phyloP scores from a whole-genome alignment of 2,329 filamentous ascomycete genomes.

The Hypoxylon sp. region DNA sequence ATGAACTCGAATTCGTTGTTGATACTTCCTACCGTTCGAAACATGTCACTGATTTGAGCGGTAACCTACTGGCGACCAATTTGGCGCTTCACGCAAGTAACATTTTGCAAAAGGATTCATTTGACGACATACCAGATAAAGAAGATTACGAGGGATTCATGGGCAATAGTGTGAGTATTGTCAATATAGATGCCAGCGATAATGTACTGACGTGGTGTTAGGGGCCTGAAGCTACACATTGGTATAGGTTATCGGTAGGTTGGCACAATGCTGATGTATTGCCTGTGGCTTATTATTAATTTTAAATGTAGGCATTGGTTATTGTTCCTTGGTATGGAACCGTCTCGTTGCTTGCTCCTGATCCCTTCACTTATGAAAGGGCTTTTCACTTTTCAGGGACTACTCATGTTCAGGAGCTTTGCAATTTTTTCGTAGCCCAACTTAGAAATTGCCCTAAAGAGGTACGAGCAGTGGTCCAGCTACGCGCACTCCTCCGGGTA shows the following conservation, averaged over 20 bases:
- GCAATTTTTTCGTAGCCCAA: constrained; percentile 12
- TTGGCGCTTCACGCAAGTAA: constrained; percentile 37
- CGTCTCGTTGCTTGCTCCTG: constrained; percentile 5
- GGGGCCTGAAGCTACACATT: constrained; percentile 7
- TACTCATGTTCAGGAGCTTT: constrained; percentile 1
- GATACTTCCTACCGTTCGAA: constrained; percentile 37
- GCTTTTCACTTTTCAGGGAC: too few species aligned
- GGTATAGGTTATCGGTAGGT: constrained; percentile 30
- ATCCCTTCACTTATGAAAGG: too few species aligned
- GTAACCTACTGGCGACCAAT: constrained; percentile 34
- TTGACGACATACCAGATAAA: too few species aligned
- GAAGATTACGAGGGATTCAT: constrained; percentile 46
- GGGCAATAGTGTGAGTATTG: constrained; percentile 46
- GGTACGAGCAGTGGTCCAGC: neutral
- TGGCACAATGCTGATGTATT: neutral
- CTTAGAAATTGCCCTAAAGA: neutral
- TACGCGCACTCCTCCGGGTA: constrained; percentile 11
- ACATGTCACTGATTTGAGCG: constrained; percentile 47
- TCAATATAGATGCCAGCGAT: neutral
- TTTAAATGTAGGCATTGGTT: constrained; percentile 20
- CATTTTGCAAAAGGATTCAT: too few species aligned
- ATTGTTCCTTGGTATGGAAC: constrained; percentile 33
- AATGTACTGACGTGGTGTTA: constrained; percentile 15
- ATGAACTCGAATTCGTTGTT: constrained; percentile 31
- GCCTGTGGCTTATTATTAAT: neutral